Base-by-base conservation (phyloP, 2,329 filamentous ascomycete species). In the Cadophora luteo-olivacea region DNA sequence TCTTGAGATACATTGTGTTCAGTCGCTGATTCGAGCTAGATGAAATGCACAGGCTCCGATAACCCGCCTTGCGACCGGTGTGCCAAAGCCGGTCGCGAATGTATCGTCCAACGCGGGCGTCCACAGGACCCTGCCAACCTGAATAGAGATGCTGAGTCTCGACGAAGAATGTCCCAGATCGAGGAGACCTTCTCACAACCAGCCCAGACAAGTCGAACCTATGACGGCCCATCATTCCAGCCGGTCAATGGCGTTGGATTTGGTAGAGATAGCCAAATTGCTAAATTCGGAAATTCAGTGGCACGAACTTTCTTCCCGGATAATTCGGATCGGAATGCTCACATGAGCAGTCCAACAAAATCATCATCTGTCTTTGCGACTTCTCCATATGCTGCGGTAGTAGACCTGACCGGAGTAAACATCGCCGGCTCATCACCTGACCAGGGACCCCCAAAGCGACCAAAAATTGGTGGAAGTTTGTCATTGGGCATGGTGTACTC, bases 51-150 rank as follows among this genome's bases (percentile, higher is more conserved):
- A 16, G 61, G 68, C 4, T 62, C 52, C 22, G 57, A 52, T 19
- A 57, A 65, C 25, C 65, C 65, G 32, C 68, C 68, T 4, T 70
- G 65, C 36, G 65, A 51, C 24, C 61, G 65, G 24, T 70, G 68
- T 60, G 57, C 55, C 14, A 67, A 67, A 33, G 68, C 62, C 22
- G 64, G 61, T 38, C 54, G 68, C 29, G 61, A 61, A 22, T 69
- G 68, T 41, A 52, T 67, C 19, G 54, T 41, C 14, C 61, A 67
- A 49, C 49, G 24, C 16, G 62, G 54, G 19, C 62, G 51, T 29
- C 32, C 22, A 29, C 62, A 55, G 41, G 49, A 52, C 33, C 32
- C 33, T 29, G 22, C 38, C n/a, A 38, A 54, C 16, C 25, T 32
- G 14, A 54, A 22, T 45, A 11, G 55, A 32, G 19, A n/a, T 38